Evolutionary conservation across 176 grass and related monocot species (phyloP), one percentile per base, ranked within the genome.

Genomic region (Elymus sibiricus): DNA sequence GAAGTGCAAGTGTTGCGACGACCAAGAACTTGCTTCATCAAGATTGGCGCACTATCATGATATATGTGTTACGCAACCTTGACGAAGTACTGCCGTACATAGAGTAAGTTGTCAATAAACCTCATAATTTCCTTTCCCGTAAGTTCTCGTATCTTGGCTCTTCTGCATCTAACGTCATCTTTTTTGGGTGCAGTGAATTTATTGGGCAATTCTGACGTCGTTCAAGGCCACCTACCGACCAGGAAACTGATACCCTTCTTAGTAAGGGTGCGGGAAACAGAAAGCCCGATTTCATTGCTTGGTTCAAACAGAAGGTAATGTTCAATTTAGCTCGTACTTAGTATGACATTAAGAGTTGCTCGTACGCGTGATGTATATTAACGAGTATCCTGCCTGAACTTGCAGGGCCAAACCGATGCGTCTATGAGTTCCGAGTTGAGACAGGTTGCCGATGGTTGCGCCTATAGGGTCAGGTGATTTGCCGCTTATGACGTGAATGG

Each of bases 251-350:
- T 4, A 25, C 59, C 59, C 59, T 61, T 61, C 59, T 61, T 61
- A 61, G 59, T 0, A 9, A n/a, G 7, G 15, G 59, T 83, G 67
- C 37, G 73, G 1, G 70, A 70, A 5, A 59, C 78, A 4, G 86
- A 83, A 16, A 68, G 58, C 70, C 79, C 79, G 51, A 82, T 91
- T 61, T 61, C 4, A 61, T 60, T 60, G n/a, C 21, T 60, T 60
- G 56, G n/a, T 24, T 25, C 22, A 24, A 61, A 25, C 2, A 25
- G 12, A 49, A 49, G 12, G 46, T 49, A 49, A 3, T 9, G 9
- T 49, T 11, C 12, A 49, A 49, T 14, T 14, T 49, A 14, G 46
- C 46, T 49, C 46, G 46, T 49, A 49, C 11, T 49, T 49, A 49
- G 46, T 49, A 13, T 49, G 46, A 49, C 46, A 11, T 49, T 49